Evolutionary conservation across 2,329 filamentous ascomycete species (phyloP), one percentile per base, ranked within the genome.

Genomic region (Niveomyces coronatus): DNA sequence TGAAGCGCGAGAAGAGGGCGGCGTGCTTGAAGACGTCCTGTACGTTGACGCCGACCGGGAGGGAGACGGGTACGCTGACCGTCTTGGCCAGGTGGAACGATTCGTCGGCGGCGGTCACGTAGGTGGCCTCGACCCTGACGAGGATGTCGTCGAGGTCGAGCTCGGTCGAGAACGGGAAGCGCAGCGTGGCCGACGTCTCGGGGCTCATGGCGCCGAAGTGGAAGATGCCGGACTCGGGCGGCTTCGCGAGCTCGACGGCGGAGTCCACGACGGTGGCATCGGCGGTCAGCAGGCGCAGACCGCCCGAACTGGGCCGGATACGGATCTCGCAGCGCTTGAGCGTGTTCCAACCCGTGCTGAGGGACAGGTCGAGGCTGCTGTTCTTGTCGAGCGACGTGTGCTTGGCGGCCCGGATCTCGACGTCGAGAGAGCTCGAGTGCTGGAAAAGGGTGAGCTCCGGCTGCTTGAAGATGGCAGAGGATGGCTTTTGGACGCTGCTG

Each of bases 1-100:
- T 94, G 56, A 98, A 98, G 9, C 82, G 81, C 0, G 88, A 95
- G 53, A 91, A 91, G 0, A 96, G 68, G 0, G 76, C 71, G 7
- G 78, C 65, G 45, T 85, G 77, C 54, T 94, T 94, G 66, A 96
- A 96, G 19, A 93, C 76, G 49, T 98, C 91, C 51, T 96, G 88
- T 5, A 98, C 91, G 47, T 96, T 96, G 45, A 98, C 91, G 3
- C 89, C 88, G 4, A 98, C 69, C 0, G 86, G 85, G 4, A 98
- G 67, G 1, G 82, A 73, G 2, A 91, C 81, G 3, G 79, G 72
- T 15, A 93, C 68, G 4, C 69, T 74, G 46, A 85, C 84, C 3
- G 51, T 49, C 34, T 61, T 63, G 27, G 58, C 56, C 35, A 62
- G 50, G 34, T 45, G 49, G 37, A 53, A 61, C 9, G 51, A 47